Evolutionary conservation across 2,329 filamentous ascomycete genomes (phyloP).

Genomic region (Macrophomina phaseolina): DNA sequence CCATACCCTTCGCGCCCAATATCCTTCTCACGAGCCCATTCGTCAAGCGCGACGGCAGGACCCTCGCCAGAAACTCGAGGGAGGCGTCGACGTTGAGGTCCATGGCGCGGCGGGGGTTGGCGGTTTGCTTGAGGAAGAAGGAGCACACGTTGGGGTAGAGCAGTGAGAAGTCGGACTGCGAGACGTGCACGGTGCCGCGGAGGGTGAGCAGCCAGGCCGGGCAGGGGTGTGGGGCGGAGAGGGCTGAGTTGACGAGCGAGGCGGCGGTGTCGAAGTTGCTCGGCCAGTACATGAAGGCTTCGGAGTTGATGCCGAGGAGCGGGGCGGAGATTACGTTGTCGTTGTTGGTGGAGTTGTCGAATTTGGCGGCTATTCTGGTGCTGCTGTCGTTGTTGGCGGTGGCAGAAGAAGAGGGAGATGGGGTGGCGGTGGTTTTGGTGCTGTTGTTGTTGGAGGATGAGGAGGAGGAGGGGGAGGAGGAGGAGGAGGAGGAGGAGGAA

Average conservation of each 20-base stretch:
- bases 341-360: background rate
- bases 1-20: background rate
- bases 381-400: background rate
- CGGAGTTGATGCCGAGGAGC: constrained; percentile 67
- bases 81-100: constrained; percentile 67
- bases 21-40: constrained; percentile 36
- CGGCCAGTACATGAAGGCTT: constrained; percentile 74
- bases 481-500: too few relatives aligned
- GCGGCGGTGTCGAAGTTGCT: constrained; percentile 66
- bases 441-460: background rate
- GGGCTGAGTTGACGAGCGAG: constrained; percentile 62
- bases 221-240: constrained; percentile 35
- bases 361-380: background rate
- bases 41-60: constrained; percentile 55
- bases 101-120: constrained; percentile 67
- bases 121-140: constrained; percentile 65
- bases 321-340: constrained; percentile 56
- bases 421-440: background rate
- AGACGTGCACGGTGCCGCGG: constrained; percentile 68
- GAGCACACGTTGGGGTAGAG: constrained; percentile 66
- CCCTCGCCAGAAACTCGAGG: constrained; percentile 65
- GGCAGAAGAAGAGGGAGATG: background rate
- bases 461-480: too few relatives aligned
- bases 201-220: constrained; percentile 56
- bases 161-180: constrained; percentile 70